Evolutionary conservation across 1,139 yeast genomes (phyloP).

Genomic region (Taphrina communis): DNA sequence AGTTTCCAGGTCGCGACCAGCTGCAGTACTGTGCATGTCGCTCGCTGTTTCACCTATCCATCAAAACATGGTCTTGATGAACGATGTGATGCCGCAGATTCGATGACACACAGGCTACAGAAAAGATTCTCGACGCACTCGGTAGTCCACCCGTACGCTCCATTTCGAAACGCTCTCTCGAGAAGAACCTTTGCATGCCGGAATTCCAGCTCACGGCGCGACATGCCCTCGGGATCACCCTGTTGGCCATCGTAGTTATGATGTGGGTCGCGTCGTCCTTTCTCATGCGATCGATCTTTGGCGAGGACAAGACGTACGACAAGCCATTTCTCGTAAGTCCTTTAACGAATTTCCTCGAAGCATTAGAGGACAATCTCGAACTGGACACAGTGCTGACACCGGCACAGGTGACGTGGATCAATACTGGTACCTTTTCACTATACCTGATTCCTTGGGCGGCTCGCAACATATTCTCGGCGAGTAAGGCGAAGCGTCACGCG

Average conservation of each 20-base stretch:
- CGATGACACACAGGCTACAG: too few relatives aligned
- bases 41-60: too few relatives aligned
- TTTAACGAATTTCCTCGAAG: slow-evolving; percentile 28
- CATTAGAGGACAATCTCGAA: slow-evolving; percentile 60
- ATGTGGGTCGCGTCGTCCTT: slow-evolving; percentile 48
- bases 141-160: background rate
- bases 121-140: background rate
- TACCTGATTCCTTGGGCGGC: slow-evolving; percentile 67
- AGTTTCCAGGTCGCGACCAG: too few relatives aligned
- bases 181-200: background rate
- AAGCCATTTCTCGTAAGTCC: slow-evolving; percentile 80
- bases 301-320: slow-evolving; percentile 60
- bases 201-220: slow-evolving; percentile 27
- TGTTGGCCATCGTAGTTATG: slow-evolving; percentile 46
- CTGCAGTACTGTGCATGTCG: too few relatives aligned
- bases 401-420: slow-evolving; percentile 90
- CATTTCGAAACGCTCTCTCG: too few relatives aligned
- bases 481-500: background rate
- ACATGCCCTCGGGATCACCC: slow-evolving; percentile 45
- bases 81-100: too few relatives aligned
- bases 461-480: slow-evolving; percentile 28
- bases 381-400: slow-evolving; percentile 56
- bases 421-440: slow-evolving; percentile 80
- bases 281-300: slow-evolving; percentile 44
- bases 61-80: too few relatives aligned